Evolutionary conservation across 2,329 filamentous ascomycete species (phyloP).

Genomic region (Botrytis squamosa): DNA sequence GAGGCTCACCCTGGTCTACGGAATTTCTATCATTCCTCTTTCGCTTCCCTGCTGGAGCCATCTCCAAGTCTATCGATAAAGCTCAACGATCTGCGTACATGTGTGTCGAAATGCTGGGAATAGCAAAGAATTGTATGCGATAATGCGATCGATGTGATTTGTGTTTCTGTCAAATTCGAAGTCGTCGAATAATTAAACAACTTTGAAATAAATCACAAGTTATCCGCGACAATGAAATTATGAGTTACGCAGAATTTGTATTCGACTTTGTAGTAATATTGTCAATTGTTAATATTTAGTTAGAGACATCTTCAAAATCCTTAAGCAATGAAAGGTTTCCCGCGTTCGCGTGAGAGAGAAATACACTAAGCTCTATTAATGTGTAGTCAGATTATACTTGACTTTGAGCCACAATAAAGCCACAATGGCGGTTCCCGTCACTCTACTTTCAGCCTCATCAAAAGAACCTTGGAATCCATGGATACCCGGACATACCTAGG

Average conservation of each 20-base stretch:
- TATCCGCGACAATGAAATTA: neutral
- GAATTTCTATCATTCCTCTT: slow-evolving; percentile 41
- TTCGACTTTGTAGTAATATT: neutral
- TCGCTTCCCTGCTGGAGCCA: slow-evolving; percentile 38
- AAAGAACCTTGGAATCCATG: neutral
- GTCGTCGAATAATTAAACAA: neutral
- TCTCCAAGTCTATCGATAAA: slow-evolving; percentile 31
- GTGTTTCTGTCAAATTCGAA: neutral
- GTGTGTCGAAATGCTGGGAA: slow-evolving; percentile 20
- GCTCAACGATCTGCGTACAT: slow-evolving; percentile 34
- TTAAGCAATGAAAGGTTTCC: slow-evolving; percentile 16
- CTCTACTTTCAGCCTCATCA: neutral
- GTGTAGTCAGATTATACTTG: neutral
- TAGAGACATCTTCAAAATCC: neutral
- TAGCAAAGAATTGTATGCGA: neutral
- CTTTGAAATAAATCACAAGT: neutral
- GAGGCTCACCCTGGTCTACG: slow-evolving; percentile 45
- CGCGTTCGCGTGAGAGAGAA: slow-evolving; percentile 22
- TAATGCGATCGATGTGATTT: neutral
- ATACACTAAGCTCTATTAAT: slow-evolving; percentile 12
- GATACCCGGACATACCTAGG: no score
- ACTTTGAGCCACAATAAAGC: neutral
- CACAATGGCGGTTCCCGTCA: neutral
- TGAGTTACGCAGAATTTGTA: neutral
- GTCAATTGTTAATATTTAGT: neutral